Conservation (phyloP, 495 filamentous ascomycete species). For the Parachaetomium inaequale region DNA sequence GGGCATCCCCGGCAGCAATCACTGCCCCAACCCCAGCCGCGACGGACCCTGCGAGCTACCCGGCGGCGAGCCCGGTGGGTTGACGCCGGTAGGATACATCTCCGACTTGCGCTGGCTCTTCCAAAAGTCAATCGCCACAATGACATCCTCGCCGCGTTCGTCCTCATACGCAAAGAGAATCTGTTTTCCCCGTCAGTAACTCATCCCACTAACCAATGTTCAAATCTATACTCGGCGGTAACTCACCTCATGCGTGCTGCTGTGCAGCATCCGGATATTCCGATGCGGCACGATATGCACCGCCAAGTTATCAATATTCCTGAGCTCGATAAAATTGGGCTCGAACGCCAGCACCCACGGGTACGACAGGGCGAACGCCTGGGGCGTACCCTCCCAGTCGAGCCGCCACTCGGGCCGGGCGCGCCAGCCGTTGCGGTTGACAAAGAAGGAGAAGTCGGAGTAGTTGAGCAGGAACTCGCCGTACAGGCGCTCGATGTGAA, state of each 20-base stretch:
- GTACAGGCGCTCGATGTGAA: slow-evolving; percentile 94
- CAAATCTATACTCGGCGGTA: not conserved
- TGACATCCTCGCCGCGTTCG: slow-evolving; percentile 87
- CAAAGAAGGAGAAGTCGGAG: slow-evolving; percentile 97
- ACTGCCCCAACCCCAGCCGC: not conserved
- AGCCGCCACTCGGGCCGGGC: slow-evolving; percentile 95
- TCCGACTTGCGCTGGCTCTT: slow-evolving; percentile 53
- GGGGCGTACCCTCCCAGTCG: slow-evolving; percentile 92
- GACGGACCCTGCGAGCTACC: slow-evolving; percentile 7
- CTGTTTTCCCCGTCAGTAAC: slow-evolving; percentile 40
- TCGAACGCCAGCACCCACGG: slow-evolving; percentile 98
- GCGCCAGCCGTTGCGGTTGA: slow-evolving; percentile 97
- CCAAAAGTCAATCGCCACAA: slow-evolving; percentile 98
- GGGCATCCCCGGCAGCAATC: not conserved
- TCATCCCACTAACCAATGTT: not conserved
- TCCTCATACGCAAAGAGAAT: slow-evolving; percentile 97
- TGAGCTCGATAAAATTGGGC: slow-evolving; percentile 96
- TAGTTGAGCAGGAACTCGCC: slow-evolving; percentile 98
- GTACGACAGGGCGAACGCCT: slow-evolving; percentile 85
- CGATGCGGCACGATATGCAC: slow-evolving; percentile 93
- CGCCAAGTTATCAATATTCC: slow-evolving; percentile 87
- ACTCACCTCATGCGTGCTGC: slow-evolving; percentile 89
- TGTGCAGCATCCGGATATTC: slow-evolving; percentile 96
- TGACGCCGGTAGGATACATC: slow-evolving; percentile 11
- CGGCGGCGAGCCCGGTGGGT: slow-evolving; percentile 10